phyloP scores from a whole-genome alignment of 2,329 filamentous ascomycete species.

The Thermomyces lanuginosus region DNA sequence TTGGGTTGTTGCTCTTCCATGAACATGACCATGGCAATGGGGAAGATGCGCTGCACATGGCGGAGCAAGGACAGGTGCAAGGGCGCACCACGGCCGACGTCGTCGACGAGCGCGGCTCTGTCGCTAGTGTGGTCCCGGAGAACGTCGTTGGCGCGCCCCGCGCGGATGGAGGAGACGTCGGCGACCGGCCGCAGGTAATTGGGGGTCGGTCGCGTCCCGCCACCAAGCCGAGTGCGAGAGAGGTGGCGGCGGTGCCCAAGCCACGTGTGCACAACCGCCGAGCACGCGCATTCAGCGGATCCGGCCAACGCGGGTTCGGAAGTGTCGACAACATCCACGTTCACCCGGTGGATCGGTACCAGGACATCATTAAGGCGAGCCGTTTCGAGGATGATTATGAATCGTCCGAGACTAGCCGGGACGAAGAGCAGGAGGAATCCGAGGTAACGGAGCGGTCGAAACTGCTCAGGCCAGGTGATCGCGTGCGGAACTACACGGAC shows the following conservation, averaged over 20 bases:
- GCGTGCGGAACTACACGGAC: conserved; percentile 18
- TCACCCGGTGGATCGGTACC: conserved; percentile 76
- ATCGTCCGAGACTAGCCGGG: conserved; percentile 34
- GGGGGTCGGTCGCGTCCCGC: conserved; percentile 7
- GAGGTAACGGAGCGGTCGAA: conserved; percentile 30
- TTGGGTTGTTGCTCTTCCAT: conserved; percentile 80
- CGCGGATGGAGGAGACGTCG: conserved; percentile 10
- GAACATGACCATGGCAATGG: conserved; percentile 80
- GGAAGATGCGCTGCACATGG: conserved; percentile 5
- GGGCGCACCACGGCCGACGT: conserved; percentile 21
- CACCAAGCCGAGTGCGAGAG: conserved; percentile 5
- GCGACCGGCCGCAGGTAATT: conserved; percentile 5
- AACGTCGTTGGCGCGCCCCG: conserved; percentile 39
- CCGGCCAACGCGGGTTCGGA: conserved; percentile 37
- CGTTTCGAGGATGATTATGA: conserved; percentile 40
- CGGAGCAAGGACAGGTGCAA: conserved; percentile 26
- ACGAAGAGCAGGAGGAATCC: conserved; percentile 37
- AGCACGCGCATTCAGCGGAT: conserved; percentile 32
- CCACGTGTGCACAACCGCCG: conserved; percentile 13
- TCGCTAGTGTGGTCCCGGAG: conserved; percentile 48
- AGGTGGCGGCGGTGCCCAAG: conserved; percentile 16
- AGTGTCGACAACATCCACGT: conserved; percentile 58
- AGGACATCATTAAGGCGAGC: conserved; percentile 80
- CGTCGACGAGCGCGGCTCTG: conserved; percentile 42
- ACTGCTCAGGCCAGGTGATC: conserved; percentile 28